These are phyloP conservation scores for Themeda triandra DNA, from an alignment of 176 grass and related monocot species.

Conservation along the genomic window DNA sequence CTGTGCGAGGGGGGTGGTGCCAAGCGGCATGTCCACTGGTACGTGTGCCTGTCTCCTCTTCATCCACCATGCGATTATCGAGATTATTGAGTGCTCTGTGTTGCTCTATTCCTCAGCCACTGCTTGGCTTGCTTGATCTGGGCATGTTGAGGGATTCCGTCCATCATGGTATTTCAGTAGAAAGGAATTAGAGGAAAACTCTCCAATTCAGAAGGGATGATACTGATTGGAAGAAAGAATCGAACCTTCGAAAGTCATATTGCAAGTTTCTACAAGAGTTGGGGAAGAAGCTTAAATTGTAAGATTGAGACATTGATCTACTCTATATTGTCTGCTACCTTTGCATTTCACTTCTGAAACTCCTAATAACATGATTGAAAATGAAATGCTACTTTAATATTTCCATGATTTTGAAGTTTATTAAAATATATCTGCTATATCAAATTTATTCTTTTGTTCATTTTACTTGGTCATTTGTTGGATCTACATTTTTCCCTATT, in stretches of 20 bases:
- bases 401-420: not conserved
- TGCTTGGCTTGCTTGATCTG: no score
- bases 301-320: slow-evolving; percentile 42
- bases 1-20: no score
- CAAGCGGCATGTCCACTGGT: no score
- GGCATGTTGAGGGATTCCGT: slow-evolving; percentile 31
- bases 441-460: not conserved
- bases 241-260: slow-evolving; percentile 71
- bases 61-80: no score
- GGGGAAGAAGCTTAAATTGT: slow-evolving; percentile 97
- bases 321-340: no score
- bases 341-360: not conserved
- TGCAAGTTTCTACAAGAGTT: slow-evolving; percentile 91
- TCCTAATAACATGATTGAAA: not conserved
- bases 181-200: slow-evolving; percentile 93
- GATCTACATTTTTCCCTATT: not conserved
- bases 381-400: not conserved
- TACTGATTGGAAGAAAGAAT: slow-evolving; percentile 90
- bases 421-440: not conserved
- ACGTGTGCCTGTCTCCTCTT: no score
- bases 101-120: no score
- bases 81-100: no score
- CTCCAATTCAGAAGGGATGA: slow-evolving; percentile 78
- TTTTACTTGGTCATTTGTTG: not conserved
- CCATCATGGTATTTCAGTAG: slow-evolving; percentile 89